Base-by-base conservation (phyloP, 371 early-diverging fungal species). In the Coemansia sp. region DNA sequence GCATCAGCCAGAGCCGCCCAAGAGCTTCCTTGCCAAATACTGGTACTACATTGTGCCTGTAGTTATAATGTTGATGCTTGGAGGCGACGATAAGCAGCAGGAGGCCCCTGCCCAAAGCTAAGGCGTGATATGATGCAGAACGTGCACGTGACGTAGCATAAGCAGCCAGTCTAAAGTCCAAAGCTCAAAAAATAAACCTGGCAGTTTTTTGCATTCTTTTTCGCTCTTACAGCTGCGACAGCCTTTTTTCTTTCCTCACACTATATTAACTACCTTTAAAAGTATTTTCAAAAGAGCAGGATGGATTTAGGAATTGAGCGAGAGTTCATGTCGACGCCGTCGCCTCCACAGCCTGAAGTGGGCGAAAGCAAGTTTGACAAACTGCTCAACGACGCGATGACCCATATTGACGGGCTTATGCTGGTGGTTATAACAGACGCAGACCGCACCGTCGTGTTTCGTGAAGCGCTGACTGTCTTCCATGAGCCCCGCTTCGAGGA, bases 21-120 rank as follows among this genome's bases (percentile, higher is more conserved):
- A 80, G 70, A 78, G 78, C 58, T 83, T 83, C 70, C 52, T 82
- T 15, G 79, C 71, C 52, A 82, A 83, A 67, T 84, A 84, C 75
- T 83, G 84, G 83, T 82, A 83, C 71, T 76, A 82, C 63, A 69
- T 84, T 32, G 61, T 84, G 6, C 81, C 83, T 6, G 26, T 83
- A 1, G 54, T 75, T 23, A 53, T 84, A 12, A 17, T 84, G 32
- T 56, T 84, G n/a, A 17, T 83, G 58, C 53, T 83, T 12, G 40
- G 66, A 28, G 76, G 73, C 44, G 82, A 78, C 11, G 70, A 77
- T 57, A 66, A 67, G 0, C 70, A 74, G 54, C 61, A 66, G 17
- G 75, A 71, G 46, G 75, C 71, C n/a, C 61, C 64, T 65, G 23
- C 71, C 9, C 44, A 62, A 23, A 66, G 75, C 66, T 58, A 32